Conservation (phyloP, 495 filamentous ascomycete genomes). For the Lasiosphaeria hispida region DNA sequence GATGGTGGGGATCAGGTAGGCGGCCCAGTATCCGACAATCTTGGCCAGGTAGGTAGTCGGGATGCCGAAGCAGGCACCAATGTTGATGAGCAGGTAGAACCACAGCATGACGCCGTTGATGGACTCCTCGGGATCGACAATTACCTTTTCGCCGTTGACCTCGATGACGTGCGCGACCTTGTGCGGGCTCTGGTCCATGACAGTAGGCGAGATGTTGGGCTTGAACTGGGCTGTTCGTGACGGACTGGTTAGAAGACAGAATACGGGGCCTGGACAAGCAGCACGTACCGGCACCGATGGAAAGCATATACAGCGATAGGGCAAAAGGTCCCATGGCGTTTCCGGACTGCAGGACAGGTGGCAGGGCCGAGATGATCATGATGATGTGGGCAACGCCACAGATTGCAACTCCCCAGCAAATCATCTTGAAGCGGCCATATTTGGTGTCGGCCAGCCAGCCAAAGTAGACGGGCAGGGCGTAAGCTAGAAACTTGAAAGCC, state of each 20-base stretch:
- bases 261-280: neutral
- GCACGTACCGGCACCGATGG: conserved; percentile 62
- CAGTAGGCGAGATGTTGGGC: conserved; percentile 60
- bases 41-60: conserved; percentile 44
- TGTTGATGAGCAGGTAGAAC: conserved; percentile 75
- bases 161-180: conserved; percentile 56
- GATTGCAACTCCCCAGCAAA: conserved; percentile 55
- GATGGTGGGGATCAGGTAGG: conserved; percentile 64
- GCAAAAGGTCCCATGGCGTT: conserved; percentile 57
- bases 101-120: conserved; percentile 63
- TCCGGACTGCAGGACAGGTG: conserved; percentile 53
- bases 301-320: conserved; percentile 54
- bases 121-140: conserved; percentile 73
- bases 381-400: conserved; percentile 62
- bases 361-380: conserved; percentile 59
- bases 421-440: conserved; percentile 59
- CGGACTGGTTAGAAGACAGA: neutral
- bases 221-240: conserved; percentile 54
- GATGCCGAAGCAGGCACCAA: conserved; percentile 63
- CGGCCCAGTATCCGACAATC: conserved; percentile 66
- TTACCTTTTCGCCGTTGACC: conserved; percentile 67
- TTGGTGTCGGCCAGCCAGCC: conserved; percentile 59
- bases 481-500: conserved; percentile 57
- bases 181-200: conserved; percentile 71
- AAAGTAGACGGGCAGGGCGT: conserved; percentile 57